Base-by-base conservation (phyloP, 257 asterid species). In the Ilex aquifolium region DNA sequence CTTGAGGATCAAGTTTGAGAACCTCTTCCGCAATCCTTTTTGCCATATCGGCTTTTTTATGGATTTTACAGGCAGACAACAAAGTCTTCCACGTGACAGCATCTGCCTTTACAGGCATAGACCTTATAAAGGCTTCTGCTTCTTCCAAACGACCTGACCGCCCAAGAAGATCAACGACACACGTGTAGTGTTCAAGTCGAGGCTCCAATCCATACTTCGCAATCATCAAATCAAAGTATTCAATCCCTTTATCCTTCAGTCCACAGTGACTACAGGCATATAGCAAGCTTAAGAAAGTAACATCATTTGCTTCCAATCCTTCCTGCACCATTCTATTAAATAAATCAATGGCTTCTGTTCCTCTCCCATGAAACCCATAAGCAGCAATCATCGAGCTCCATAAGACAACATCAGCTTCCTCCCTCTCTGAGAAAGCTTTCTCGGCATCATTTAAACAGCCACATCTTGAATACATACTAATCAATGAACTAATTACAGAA, bases 301-400 rank as follows among this genome's bases (percentile, higher is more conserved):
- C 87, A 5, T 65, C 69, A 61, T 83, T 90, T 0, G 95, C 90
- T 49, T 21, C 27, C 27, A 21, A 21, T 21, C 27, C 27, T 21
- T 21, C 27, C 27, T 70, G 62, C 17, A 65, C 78, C 3, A 90
- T 84, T 68, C 73, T 57, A 6, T 60, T n/a, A 56, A 90, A 82
- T 69, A 90, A 31, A 13, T 66, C 61, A 57, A 87, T 75, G 0
- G 67, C 90, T 66, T 83, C 78, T 1, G 69, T 63, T 61, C 72
- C 81, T 30, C 64, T 72, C 1, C 97, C 91, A 44, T 81, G 86
- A 3, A 69, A 81, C 13, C 88, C 94, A 71, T 86, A 75, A 44
- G 95, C 95, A 14, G 77, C 59, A 63, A 90, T 75, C 97, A 90
- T 80, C 0, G 97, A 76, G 56, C 87, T 87, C 97, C 97, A 90